Evolutionary conservation across 306 rosid species (phyloP).

Genomic region (Carpinus fangiana): DNA sequence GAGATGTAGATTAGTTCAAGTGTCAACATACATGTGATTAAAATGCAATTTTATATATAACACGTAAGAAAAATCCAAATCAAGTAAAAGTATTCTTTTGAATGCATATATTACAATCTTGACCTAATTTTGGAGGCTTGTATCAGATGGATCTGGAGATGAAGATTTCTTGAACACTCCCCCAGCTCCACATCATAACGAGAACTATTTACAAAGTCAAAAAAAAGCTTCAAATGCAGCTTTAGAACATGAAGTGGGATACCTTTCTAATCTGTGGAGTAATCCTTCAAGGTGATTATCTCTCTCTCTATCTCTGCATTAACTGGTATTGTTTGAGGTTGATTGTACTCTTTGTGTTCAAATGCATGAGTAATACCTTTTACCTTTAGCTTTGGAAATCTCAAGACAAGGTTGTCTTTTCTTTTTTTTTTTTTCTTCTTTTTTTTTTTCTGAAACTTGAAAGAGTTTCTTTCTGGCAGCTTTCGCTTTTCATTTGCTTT

Average conservation of each 20-base stretch:
- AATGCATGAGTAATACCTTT: constrained; percentile 23
- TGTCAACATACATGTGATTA: background rate
- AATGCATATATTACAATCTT: background rate
- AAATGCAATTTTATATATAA: background rate
- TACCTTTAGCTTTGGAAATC: constrained; percentile 31
- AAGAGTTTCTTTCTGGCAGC: constrained; percentile 49
- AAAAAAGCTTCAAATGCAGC: constrained; percentile 47
- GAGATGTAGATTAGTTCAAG: background rate
- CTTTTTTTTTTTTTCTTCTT: constrained; percentile 4
- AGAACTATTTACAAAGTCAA: constrained; percentile 42
- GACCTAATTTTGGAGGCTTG: constrained; percentile 3
- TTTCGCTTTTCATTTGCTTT: constrained; percentile 47
- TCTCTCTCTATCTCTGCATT: constrained; percentile 8
- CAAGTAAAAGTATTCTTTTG: background rate
- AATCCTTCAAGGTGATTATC: constrained; percentile 67
- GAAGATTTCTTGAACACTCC: constrained; percentile 66
- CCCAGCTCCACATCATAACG: constrained; percentile 43
- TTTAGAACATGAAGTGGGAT: constrained; percentile 46
- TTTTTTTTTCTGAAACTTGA: constrained; percentile 36
- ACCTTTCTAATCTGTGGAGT: constrained; percentile 50
- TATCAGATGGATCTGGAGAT: constrained; percentile 73
- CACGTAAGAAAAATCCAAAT: background rate
- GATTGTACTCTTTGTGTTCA: constrained; percentile 1
- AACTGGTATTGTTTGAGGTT: constrained; percentile 10
- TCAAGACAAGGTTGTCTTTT: constrained; percentile 23